Base-by-base conservation (phyloP, 1,284 basidiomycete genomes). In the Apiotrichum brassicae region DNA sequence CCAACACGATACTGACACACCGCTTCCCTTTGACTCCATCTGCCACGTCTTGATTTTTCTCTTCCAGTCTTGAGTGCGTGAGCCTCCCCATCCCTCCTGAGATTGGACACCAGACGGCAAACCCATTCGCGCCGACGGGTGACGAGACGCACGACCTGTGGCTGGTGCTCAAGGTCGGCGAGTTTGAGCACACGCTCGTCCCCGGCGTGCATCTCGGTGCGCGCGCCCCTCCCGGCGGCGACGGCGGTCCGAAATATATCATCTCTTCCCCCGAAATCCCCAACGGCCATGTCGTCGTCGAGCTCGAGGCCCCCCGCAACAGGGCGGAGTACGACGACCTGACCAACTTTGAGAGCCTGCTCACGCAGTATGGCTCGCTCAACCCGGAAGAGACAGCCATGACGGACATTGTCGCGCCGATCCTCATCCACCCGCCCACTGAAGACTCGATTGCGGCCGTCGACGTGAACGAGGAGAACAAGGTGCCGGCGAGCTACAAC, bases 141-240 rank as follows among this genome's bases (percentile, higher is more conserved):
- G 61, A 59, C 2, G 43, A 58, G 4, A 70, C 68, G 5, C 66
- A 70, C 51, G 72, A 74, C 56, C 67, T 71, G 44, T 74, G 70
- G 70, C 67, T 74, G 22, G 61, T 73, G 30, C 35, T 74, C n/a
- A 62, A 63, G 39, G 79, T 97, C 54, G 81, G 90, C 61, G 91
- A 97, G 73, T 97, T 97, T 71, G 89, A 97, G 75, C 87, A 95
- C 81, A 85, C 95, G 78, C 81, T 89, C 22, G 92, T 97, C n/a
- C 77, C 97, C 6, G 93, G 93, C 14, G 95, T 93, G 44, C 30
- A 51, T 20, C 53, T 70, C 19, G 36, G 53, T 8, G 42, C 28
- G 7, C 57, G 51, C 34, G 40, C 54, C 11, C 57, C 50, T n/a
- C 32, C 45, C 33, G 36, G 48, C 42, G 38, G 50, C 30, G 33